phyloP scores from a whole-genome alignment of 257 asterid genomes.

The Coffea eugenioides region DNA sequence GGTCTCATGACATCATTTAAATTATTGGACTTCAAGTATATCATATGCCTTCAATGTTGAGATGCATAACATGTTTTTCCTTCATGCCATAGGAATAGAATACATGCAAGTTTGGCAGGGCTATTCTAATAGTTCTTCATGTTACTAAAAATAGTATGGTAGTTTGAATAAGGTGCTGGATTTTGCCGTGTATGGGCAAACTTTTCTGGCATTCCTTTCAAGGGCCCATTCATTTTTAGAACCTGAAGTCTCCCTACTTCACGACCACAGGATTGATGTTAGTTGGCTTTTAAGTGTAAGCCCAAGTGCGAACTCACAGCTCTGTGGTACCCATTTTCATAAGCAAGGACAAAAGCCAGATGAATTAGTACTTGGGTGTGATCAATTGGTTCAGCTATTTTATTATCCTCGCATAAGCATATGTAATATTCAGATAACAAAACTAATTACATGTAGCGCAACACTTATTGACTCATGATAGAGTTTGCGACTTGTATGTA shows the following conservation, averaged over 20 bases:
- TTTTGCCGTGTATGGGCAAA: not conserved
- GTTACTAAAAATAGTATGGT: not conserved
- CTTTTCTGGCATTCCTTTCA: not conserved
- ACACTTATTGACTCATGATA: not conserved
- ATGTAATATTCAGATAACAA: not conserved
- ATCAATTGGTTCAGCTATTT: not conserved
- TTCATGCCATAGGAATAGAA: not conserved
- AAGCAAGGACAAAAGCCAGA: not conserved
- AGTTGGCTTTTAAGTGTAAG: not conserved
- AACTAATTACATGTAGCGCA: not conserved
- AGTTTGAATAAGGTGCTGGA: not conserved
- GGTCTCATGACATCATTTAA: not conserved
- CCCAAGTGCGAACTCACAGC: not conserved
- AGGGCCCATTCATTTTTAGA: not conserved
- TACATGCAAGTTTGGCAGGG: not conserved
- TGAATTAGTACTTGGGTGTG: not conserved
- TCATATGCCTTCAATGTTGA: not conserved
- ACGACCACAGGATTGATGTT: not conserved
- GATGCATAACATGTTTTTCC: not conserved
- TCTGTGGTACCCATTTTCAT: not conserved
- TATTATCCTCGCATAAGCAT: not conserved
- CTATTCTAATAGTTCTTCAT: too few relatives aligned
- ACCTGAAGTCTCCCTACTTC: not conserved
- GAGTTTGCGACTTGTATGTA: constrained; percentile 22
- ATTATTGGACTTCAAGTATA: not conserved